Conservation (phyloP, 371 early-diverging fungal species). For the Circinella umbellata region DNA sequence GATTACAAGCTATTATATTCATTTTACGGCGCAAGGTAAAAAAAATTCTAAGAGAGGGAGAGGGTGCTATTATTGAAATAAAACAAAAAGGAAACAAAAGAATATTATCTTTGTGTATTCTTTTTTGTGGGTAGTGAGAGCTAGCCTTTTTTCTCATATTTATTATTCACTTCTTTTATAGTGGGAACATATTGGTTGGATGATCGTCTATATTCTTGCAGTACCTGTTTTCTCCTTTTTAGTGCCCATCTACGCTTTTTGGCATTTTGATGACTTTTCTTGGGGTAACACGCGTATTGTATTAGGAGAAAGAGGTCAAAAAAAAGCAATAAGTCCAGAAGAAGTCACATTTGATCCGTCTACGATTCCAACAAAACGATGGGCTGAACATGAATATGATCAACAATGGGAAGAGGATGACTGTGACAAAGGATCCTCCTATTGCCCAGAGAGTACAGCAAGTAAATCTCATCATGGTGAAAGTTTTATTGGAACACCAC, state of each 20-base stretch:
- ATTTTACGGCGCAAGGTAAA: conserved; percentile 87
- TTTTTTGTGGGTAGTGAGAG: too few species aligned
- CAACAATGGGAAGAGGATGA: conserved; percentile 15
- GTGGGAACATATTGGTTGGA: conserved; percentile 83
- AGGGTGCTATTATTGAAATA: not conserved
- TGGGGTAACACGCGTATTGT: conserved; percentile 95
- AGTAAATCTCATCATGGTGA: not conserved
- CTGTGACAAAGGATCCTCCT: not conserved
- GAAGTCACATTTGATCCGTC: conserved; percentile 82
- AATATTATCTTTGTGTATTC: not conserved
- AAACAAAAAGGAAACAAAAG: not conserved
- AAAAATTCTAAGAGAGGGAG: conserved; percentile 18
- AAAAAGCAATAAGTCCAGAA: conserved; percentile 58
- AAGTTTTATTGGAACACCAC: too few species aligned
- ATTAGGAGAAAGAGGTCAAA: conserved; percentile 74
- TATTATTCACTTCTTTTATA: conserved; percentile 68
- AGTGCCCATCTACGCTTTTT: conserved; percentile 81
- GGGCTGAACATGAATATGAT: conserved; percentile 83
- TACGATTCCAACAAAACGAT: conserved; percentile 86
- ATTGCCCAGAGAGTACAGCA: not conserved
- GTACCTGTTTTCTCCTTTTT: conserved; percentile 71
- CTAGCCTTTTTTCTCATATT: too few species aligned
- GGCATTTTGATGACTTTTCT: conserved; percentile 92
- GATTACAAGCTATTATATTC: conserved; percentile 88
- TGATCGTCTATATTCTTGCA: conserved; percentile 79